These are phyloP conservation scores for Acanthamoeba castellanii DNA, from an alignment of 208 protist species.

Conservation along the genomic window DNA sequence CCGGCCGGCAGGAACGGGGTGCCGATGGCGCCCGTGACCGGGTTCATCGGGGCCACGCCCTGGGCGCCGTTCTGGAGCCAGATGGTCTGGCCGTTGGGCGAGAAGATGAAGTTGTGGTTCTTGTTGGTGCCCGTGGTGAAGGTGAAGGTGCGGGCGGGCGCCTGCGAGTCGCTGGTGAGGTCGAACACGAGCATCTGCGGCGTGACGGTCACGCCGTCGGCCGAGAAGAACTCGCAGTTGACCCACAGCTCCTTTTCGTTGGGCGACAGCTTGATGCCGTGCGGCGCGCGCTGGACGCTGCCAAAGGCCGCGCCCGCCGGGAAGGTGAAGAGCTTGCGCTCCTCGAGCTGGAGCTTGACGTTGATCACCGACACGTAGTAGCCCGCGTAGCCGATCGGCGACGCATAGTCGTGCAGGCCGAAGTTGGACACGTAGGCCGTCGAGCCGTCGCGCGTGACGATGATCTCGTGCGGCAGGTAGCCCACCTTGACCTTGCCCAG, in stretches of 20 bases:
- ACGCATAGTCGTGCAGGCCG: slow-evolving; percentile 36
- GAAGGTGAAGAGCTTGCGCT: slow-evolving; percentile 10
- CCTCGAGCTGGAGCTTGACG: neutral
- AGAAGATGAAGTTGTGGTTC: slow-evolving; percentile 63
- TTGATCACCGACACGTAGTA: slow-evolving; percentile 25
- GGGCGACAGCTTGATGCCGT: slow-evolving; percentile 32
- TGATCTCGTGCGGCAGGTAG: slow-evolving; percentile 32
- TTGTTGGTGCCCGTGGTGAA: neutral
- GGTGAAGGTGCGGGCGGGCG: neutral
- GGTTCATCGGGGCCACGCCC: neutral
- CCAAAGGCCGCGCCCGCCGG: neutral
- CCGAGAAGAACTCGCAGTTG: slow-evolving; percentile 25
- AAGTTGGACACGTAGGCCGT: slow-evolving; percentile 3
- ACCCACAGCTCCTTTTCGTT: slow-evolving; percentile 37
- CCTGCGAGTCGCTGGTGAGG: slow-evolving; percentile 37
- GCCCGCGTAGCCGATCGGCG: neutral
- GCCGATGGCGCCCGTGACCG: neutral
- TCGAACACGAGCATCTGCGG: slow-evolving; percentile 28
- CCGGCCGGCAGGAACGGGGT: neutral
- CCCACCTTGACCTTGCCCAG: slow-evolving; percentile 44
- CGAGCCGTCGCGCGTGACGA: neutral
- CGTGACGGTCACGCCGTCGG: neutral
- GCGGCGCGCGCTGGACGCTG: slow-evolving; percentile 16
- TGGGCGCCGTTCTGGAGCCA: slow-evolving; percentile 17
- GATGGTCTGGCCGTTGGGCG: slow-evolving; percentile 2